Base-by-base conservation (phyloP, 257 asterid genomes). In the Fraxinus pennsylvanica region DNA sequence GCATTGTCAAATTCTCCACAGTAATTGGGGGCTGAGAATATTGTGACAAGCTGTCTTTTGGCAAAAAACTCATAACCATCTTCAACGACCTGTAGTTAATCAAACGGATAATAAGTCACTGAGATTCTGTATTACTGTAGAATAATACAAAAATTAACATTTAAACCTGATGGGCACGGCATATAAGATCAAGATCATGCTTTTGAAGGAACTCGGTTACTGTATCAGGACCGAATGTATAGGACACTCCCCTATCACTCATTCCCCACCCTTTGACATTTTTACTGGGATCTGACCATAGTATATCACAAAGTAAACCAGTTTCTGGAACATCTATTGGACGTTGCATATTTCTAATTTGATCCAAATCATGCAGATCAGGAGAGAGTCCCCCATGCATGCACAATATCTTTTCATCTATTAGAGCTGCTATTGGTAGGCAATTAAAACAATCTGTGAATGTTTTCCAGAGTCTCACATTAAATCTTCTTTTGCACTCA, bases 331-430 rank as follows among this genome's bases (percentile, higher is more conserved):
- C 92, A 73, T 90, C 97, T 69, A 86, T 50, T 25, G 97, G 97
- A 45, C 97, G 92, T 15, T 74, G 91, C 25, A 92, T 83, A 81
- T 88, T 90, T 73, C 94, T 84, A 54, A 92, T 88, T 82, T 92
- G 96, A 83, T 92, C 88, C 77, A 92, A 76, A 86, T 87, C 79
- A 73, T 84, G 85, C 43, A 92, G 84, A 32, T 89, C 91, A 0
- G 96, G 96, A 36, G 97, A 92, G 76, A 92, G 97, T 14, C 97
- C 97, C 15, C 97, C 97, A 43, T 90, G 97, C 97, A 92, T 90
- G 82, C 97, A 92, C 74, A 92, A 71, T 78, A 92, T 92, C 87
- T 92, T 92, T 54, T 90, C 94, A 68, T 90, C 97, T 27, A 90
- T 81, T 76, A 92, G 85, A 67, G 97, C 96, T 4, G 94, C 96